A percentile compares a stretch with the other conserved stretches of the same genome.
These are phyloP conservation scores for Metarhizium sp. DNA, from an alignment of 2,329 filamentous ascomycete genomes.

Conservation along the genomic window DNA sequence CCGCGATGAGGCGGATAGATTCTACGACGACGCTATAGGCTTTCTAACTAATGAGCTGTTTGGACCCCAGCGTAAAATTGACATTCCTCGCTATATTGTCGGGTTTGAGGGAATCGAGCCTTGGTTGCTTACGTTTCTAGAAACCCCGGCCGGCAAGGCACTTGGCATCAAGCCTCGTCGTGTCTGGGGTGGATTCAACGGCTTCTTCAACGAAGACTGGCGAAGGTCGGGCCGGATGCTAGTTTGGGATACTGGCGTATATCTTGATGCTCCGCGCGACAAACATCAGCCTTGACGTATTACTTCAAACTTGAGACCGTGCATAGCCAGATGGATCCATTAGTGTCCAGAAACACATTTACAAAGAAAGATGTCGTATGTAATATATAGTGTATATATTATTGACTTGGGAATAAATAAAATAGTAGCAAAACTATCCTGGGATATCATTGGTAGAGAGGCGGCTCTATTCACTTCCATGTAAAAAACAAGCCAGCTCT, in stretches of 20 bases:
- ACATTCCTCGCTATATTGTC: slow-evolving; percentile 46
- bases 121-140: slow-evolving; percentile 35
- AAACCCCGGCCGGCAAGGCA: slow-evolving; percentile 25
- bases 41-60: slow-evolving; percentile 52
- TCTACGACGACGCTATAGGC: slow-evolving; percentile 57
- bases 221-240: slow-evolving; percentile 46
- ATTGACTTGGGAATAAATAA: not conserved
- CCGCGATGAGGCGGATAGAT: slow-evolving; percentile 82
- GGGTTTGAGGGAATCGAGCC: slow-evolving; percentile 51
- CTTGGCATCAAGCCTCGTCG: slow-evolving; percentile 33
- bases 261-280: not conserved
- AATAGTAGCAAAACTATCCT: not conserved
- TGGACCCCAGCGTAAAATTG: slow-evolving; percentile 7
- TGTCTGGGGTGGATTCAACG: slow-evolving; percentile 51
- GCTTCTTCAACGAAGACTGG: slow-evolving; percentile 53
- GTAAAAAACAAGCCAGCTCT: not conserved
- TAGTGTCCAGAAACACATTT: not conserved
- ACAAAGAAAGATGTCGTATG: not conserved
- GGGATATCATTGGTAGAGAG: not conserved
- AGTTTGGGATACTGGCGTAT: slow-evolving; percentile 46
- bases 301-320: not conserved
- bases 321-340: no score
- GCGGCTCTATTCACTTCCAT: not conserved
- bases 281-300: not conserved
- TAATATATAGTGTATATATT: not conserved